Conservation (phyloP, 768 basidiomycete species). For the Rhodotorula kratochvilovae region DNA sequence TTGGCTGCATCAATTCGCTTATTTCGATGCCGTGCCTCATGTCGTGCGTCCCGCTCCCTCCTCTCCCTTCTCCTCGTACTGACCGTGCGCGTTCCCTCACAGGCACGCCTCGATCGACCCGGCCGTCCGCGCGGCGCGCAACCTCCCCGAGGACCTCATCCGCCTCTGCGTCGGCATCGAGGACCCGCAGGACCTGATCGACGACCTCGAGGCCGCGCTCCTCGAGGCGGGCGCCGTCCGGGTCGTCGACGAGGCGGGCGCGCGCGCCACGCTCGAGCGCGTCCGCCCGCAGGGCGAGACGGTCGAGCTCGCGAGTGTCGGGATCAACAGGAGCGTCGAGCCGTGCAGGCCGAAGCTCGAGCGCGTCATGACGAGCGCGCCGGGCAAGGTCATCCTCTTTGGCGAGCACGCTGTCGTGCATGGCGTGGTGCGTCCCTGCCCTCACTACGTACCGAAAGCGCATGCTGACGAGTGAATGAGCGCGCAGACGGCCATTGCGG, state of each 20-base stretch:
- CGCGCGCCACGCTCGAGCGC: slow-evolving; percentile 37
- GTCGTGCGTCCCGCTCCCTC: slow-evolving; percentile 68
- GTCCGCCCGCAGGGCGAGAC: neutral
- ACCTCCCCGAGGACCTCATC: slow-evolving; percentile 96
- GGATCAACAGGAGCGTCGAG: neutral
- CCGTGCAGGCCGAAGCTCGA: slow-evolving; percentile 11
- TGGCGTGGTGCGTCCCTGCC: slow-evolving; percentile 67
- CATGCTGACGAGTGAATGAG: slow-evolving; percentile 11
- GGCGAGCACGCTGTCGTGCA: slow-evolving; percentile 99
- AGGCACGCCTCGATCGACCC: slow-evolving; percentile 98
- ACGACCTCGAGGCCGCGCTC: slow-evolving; percentile 89
- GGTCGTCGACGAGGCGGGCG: slow-evolving; percentile 40
- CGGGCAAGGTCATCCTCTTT: slow-evolving; percentile 95
- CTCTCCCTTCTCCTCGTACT: neutral
- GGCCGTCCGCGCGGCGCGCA: slow-evolving; percentile 87
- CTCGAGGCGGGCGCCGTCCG: slow-evolving; percentile 83
- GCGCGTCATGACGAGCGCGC: slow-evolving; percentile 80
- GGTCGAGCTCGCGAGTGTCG: slow-evolving; percentile 3
- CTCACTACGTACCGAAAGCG: neutral
- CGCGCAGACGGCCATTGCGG: slow-evolving; percentile 81
- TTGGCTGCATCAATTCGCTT: slow-evolving; percentile 94
- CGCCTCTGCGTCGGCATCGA: slow-evolving; percentile 98
- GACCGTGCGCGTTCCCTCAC: neutral
- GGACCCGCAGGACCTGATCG: slow-evolving; percentile 83
- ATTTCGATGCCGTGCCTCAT: slow-evolving; percentile 99